These are phyloP conservation scores for Pistacia atlantica DNA, from an alignment of 345 rosid species.

Conservation along the genomic window DNA sequence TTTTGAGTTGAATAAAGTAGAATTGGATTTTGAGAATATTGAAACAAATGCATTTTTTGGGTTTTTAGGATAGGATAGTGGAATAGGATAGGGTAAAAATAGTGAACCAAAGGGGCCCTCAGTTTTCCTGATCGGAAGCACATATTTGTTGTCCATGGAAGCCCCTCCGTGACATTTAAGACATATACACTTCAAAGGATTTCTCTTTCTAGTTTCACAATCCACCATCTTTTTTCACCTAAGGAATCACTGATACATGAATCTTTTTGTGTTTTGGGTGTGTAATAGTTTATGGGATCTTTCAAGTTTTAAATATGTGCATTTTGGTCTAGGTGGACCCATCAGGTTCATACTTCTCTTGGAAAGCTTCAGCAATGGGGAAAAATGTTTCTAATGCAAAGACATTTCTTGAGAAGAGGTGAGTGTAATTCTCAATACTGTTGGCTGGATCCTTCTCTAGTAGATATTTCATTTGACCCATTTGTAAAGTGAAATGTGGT, in stretches of 20 bases:
- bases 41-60: no score
- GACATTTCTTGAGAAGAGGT: constrained; percentile 96
- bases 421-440: neutral
- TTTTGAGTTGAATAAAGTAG: no score
- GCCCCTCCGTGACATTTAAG: neutral
- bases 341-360: constrained; percentile 96
- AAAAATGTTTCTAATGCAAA: constrained; percentile 95
- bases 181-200: neutral
- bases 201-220: neutral
- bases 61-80: no score
- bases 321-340: constrained; percentile 71
- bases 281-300: neutral
- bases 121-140: neutral
- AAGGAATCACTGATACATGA: neutral
- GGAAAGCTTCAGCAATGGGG: constrained; percentile 99
- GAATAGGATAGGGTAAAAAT: no score
- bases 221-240: neutral
- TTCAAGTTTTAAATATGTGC: neutral
- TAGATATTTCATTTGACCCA: constrained; percentile 1
- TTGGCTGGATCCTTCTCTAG: neutral
- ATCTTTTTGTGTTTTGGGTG: neutral
- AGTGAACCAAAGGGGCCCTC: neutral
- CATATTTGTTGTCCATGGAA: constrained; percentile 1
- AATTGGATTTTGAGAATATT: no score
- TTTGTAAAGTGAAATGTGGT: neutral